Evolutionary conservation across 1,284 basidiomycete genomes (phyloP).

Genomic region (Takashimella koratensis): DNA sequence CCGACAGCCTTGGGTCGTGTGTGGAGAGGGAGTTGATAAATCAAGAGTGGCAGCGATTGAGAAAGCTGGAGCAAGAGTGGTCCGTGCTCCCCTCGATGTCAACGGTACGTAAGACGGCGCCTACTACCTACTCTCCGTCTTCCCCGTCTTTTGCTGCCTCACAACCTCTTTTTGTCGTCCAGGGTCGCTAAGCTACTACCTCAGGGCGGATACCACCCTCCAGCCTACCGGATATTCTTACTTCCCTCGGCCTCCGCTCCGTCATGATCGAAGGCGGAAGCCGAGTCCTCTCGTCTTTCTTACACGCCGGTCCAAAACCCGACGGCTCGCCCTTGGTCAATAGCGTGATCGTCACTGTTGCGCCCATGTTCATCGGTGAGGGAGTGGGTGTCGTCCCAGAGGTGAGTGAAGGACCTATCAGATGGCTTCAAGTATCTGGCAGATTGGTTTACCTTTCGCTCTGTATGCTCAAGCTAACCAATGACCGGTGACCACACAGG

Average conservation of each 20-base stretch:
- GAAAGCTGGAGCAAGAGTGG: slow-evolving; percentile 42
- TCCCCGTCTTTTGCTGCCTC: too few species aligned
- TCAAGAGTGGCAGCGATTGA: slow-evolving; percentile 30
- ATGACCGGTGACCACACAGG: too few species aligned
- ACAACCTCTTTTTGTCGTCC: too few species aligned
- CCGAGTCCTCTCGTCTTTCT: slow-evolving; percentile 71
- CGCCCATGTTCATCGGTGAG: slow-evolving; percentile 72
- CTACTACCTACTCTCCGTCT: too few species aligned
- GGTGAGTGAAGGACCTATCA: slow-evolving; percentile 25
- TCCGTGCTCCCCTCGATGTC: slow-evolving; percentile 46
- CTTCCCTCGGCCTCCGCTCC: slow-evolving; percentile 58
- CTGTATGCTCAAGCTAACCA: too few species aligned
- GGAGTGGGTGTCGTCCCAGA: slow-evolving; percentile 57
- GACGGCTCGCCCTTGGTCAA: slow-evolving; percentile 57
- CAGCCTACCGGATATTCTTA: slow-evolving; percentile 57
- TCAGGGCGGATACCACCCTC: slow-evolving; percentile 55
- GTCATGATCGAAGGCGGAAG: slow-evolving; percentile 97
- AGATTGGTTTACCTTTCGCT: too few species aligned
- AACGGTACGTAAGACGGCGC: slow-evolving; percentile 54
- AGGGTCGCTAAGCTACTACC: too few species aligned
- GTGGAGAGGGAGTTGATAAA: slow-evolving; percentile 37
- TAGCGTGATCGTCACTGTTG: slow-evolving; percentile 72
- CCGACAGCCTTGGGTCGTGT: slow-evolving; percentile 71
- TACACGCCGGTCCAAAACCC: slow-evolving; percentile 46
- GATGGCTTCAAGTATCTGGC: too few species aligned